Evolutionary conservation across 352 stramenopile genomes (phyloP).

Genomic region (Phytophthora syringae): DNA sequence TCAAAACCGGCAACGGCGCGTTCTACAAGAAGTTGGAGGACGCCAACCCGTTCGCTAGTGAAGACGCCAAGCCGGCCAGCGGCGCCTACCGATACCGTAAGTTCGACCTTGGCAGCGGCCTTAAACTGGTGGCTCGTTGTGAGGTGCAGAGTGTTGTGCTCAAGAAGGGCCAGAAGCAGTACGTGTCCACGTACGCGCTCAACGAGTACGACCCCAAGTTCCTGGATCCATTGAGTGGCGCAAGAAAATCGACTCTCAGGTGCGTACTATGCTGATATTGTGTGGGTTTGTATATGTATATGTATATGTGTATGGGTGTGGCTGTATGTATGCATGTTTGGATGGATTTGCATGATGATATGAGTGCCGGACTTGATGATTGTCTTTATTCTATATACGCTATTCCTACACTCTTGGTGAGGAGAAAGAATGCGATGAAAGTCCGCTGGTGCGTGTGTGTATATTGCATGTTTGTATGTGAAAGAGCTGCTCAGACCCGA

Average conservation of each 20-base stretch:
- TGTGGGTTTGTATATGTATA: slow-evolving; percentile 20
- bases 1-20: slow-evolving; percentile 63
- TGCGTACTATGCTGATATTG: slow-evolving; percentile 35
- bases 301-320: slow-evolving; percentile 19
- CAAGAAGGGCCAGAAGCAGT: slow-evolving; percentile 90
- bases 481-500: slow-evolving; percentile 10
- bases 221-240: slow-evolving; percentile 91
- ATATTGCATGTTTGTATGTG: slow-evolving; percentile 17
- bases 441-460: slow-evolving; percentile 32
- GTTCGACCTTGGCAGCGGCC: slow-evolving; percentile 92
- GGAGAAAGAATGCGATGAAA: slow-evolving; percentile 49
- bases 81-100: slow-evolving; percentile 98
- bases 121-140: slow-evolving; percentile 93
- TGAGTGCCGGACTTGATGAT: slow-evolving; percentile 66
- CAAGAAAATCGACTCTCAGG: slow-evolving; percentile 97
- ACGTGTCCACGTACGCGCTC: slow-evolving; percentile 95
- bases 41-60: slow-evolving; percentile 96
- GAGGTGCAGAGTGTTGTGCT: slow-evolving; percentile 94
- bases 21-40: slow-evolving; percentile 73
- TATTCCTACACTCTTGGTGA: slow-evolving; percentile 67
- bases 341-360: slow-evolving; percentile 16
- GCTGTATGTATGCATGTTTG: slow-evolving; percentile 23
- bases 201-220: slow-evolving; percentile 98
- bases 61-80: slow-evolving; percentile 90
- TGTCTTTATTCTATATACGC: slow-evolving; percentile 66